Percentiles rank a stretch among this genome's conserved stretches.
Conservation (phyloP, 352 stramenopile species). For the Phytopythium montanum region DNA sequence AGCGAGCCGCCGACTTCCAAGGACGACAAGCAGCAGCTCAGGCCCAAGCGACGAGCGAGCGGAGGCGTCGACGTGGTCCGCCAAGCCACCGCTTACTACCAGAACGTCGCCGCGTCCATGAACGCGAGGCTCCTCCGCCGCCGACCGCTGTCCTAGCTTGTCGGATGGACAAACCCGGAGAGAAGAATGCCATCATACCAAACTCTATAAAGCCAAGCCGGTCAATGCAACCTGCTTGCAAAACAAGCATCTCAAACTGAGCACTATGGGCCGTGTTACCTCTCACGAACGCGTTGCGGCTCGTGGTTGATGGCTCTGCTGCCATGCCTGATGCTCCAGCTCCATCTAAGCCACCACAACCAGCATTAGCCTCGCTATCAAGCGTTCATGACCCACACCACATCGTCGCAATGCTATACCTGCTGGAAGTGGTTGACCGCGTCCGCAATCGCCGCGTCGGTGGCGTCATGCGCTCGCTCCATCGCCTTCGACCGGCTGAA, state of each 20-base stretch:
- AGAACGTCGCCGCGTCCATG: constrained; percentile 1
- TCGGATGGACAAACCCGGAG: neutral
- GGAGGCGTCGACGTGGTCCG: constrained; percentile 2
- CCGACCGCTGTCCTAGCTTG: neutral
- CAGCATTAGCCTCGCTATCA: constrained; percentile 5
- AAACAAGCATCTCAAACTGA: neutral
- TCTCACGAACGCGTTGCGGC: neutral
- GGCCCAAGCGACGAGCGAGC: neutral
- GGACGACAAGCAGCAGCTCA: neutral
- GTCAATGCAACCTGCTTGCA: neutral
- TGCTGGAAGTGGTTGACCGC: constrained; percentile 52
- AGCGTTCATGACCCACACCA: constrained; percentile 7
- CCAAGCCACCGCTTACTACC: constrained; percentile 8
- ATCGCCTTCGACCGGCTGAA: constrained; percentile 18
- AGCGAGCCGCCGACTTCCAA: neutral
- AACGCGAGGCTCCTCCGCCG: constrained; percentile 6
- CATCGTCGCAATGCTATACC: constrained; percentile 20
- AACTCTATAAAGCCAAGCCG: constrained; percentile 4
- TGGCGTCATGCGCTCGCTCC: constrained; percentile 27
- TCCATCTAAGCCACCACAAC: constrained; percentile 41
- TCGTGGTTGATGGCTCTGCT: constrained; percentile 33
- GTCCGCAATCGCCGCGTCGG: constrained; percentile 41
- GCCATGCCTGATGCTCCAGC: constrained; percentile 50
- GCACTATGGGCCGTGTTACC: neutral
- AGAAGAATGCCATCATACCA: neutral